phyloP scores from a whole-genome alignment of 495 filamentous ascomycete genomes.

The Chaetomium tenue region DNA sequence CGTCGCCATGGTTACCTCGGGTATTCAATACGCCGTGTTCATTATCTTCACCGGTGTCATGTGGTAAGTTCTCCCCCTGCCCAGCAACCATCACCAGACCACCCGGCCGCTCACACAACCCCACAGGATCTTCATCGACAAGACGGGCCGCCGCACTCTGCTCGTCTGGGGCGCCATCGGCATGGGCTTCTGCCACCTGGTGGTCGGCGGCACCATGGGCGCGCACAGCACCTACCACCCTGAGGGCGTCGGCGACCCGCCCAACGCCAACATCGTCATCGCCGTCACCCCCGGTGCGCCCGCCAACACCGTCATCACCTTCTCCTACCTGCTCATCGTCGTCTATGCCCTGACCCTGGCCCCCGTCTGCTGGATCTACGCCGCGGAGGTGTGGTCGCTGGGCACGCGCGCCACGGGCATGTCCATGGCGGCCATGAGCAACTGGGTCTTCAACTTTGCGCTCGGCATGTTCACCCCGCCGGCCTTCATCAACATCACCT shows the following conservation, averaged over 20 bases:
- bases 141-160: slow-evolving; percentile 67
- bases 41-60: slow-evolving; percentile 66
- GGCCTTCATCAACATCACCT: slow-evolving; percentile 68
- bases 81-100: not conserved
- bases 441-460: slow-evolving; percentile 79
- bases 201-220: slow-evolving; percentile 59
- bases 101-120: slow-evolving; percentile 23
- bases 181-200: slow-evolving; percentile 69
- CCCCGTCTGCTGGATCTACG: slow-evolving; percentile 72
- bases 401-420: slow-evolving; percentile 73
- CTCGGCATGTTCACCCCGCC: slow-evolving; percentile 69
- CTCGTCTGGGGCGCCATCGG: slow-evolving; percentile 67
- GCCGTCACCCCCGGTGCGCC: slow-evolving; percentile 54
- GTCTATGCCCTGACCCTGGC: slow-evolving; percentile 70
- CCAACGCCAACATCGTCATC: slow-evolving; percentile 66
- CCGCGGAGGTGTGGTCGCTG: slow-evolving; percentile 71
- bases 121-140: slow-evolving; percentile 62
- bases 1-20: slow-evolving; percentile 64
- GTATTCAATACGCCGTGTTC: slow-evolving; percentile 74
- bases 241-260: slow-evolving; percentile 53
- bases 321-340: slow-evolving; percentile 69
- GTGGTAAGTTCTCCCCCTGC: slow-evolving; percentile 32
- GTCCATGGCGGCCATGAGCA: slow-evolving; percentile 62
- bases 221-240: slow-evolving; percentile 48
- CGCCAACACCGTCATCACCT: slow-evolving; percentile 68